Base-by-base conservation (phyloP, 1,284 basidiomycete genomes). In the Singerocomus inundabilis region DNA sequence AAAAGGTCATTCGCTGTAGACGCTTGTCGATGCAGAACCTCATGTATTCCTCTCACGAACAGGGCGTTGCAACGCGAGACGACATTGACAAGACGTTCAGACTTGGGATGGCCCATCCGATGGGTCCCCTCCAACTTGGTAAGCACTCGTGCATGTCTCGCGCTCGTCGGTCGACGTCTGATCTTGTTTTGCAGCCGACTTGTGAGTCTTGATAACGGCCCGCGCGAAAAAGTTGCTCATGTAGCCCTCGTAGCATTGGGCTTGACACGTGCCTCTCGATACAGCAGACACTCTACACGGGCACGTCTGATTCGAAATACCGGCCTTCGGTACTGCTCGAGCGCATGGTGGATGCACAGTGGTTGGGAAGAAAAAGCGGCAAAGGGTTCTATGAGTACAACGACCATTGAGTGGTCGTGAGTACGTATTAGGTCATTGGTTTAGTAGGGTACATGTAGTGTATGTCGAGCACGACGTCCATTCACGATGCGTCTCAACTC, bases 301-400 rank as follows among this genome's bases (percentile, higher is more conserved):
- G 95, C 53, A 96, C 92, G 11, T 84, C 89, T 1, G 95, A 98
- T 71, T 90, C 89, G n/a, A 98, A 98, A 70, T 98, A 98, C 70
- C 82, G 95, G n/a, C 94, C 95, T 0, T 88, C 89, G 46, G 80
- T 95, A 21, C 76, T 98, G 24, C 78, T 98, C 10, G 89, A 93
- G 58, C 79, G 93, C 31, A 98, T 98, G 95, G 95, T 98, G 9
- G 92, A 98, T 66, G 96, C 95, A 15, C 89, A 91, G 34, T 98
- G 92, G 91, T 78, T 88, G 49, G 95, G 95, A n/a, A 88, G 81
- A 75, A 98, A 95, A 77, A 88, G 80, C 52, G 88, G 91, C 4
- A 90, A 86, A 67, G 91, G 91, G 25, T 94, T 96, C 70, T 96
- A 95, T 63, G 88, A 93, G 52, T 87, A 90, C 53, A 50, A 53